A percentile compares a stretch with the other conserved stretches of the same genome.
Evolutionary conservation across 345 rosid species (phyloP).

Genomic region (Dimocarpus longan): DNA sequence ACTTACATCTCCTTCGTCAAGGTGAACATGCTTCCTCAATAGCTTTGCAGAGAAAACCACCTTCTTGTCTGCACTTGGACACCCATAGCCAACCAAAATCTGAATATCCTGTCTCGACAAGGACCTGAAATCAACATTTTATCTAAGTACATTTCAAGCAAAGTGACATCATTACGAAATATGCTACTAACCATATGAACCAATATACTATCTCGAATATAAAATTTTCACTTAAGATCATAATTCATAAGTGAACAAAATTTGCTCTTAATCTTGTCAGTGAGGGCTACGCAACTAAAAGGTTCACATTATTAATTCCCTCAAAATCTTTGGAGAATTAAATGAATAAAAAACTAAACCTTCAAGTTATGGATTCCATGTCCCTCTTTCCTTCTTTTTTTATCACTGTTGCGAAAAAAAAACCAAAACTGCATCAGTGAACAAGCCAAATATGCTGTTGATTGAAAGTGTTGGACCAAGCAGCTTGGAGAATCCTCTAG

Average conservation of each 20-base stretch:
- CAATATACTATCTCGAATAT: not conserved
- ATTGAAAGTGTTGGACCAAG: too few species aligned
- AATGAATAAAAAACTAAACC: not conserved
- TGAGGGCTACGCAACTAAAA: not conserved
- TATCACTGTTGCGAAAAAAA: not conserved
- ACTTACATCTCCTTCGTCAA: constrained; percentile 99
- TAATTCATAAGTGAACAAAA: too few species aligned
- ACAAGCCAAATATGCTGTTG: too few species aligned
- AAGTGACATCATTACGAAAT: constrained; percentile 2
- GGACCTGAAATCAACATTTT: constrained; percentile 62
- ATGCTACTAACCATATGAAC: not conserved
- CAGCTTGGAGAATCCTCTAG: too few species aligned
- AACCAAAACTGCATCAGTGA: too few species aligned
- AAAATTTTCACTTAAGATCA: too few species aligned
- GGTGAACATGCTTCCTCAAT: constrained; percentile 86
- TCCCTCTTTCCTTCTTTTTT: not conserved
- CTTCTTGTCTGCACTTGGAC: constrained; percentile 83
- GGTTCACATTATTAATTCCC: not conserved
- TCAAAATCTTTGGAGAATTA: not conserved
- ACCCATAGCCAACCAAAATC: constrained; percentile 86
- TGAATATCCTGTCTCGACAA: constrained; percentile 86
- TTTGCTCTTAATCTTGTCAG: not conserved
- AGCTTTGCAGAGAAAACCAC: constrained; percentile 86
- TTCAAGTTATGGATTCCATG: not conserved
- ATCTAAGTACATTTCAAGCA: constrained; percentile 31